Base-by-base conservation (phyloP, 371 early-diverging fungal species). In the Ordospora colligata region DNA sequence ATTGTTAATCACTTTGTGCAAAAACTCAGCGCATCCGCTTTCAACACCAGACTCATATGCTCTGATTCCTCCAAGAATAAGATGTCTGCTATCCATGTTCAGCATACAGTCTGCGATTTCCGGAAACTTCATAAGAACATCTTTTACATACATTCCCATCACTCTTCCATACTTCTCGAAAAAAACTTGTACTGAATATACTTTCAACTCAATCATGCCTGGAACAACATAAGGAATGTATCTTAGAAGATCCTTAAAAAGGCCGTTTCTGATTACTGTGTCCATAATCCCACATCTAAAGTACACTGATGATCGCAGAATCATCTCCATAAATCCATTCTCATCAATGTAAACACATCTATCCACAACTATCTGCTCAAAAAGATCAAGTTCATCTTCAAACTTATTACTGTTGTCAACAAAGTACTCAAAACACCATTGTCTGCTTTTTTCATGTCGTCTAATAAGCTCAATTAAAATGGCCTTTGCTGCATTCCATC, bases 101-200 rank as follows among this genome's bases (percentile, higher is more conserved):
- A 45, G 27, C 25, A 54, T 40, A 10, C 42, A 25, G 7, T 64
- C 73, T 42, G 58, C 22, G 7, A 44, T 27, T 1, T 64, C 54
- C 10, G 63, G 46, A 50, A 64, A 73, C 17, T 37, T 40, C 27
- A 50, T 23, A 27, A 73, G 27, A 64, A 73, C 12, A 21, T 66
- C 47, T 14, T 53, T 49, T 23, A 73, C 32, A 32, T 66, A 73
- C 14, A 42, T 32, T 3, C 37, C 19, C 74, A 73, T 73, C 17
- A 73, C 40, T 52, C 65, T 52, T 43, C 22, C 42, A 53, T 52
- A 65, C 44, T 66, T 37, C 32, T 66, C 43, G 65, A 73, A 73
- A 14, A 73, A 47, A 14, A 65, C 17, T 21, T 19, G 10, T 21
- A 73, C 45, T 19, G 74, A 73, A 40, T 23, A 14, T 17, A 42